Evolutionary conservation across 768 basidiomycete species (phyloP).

Genomic region (Dentipellis fragilis): DNA sequence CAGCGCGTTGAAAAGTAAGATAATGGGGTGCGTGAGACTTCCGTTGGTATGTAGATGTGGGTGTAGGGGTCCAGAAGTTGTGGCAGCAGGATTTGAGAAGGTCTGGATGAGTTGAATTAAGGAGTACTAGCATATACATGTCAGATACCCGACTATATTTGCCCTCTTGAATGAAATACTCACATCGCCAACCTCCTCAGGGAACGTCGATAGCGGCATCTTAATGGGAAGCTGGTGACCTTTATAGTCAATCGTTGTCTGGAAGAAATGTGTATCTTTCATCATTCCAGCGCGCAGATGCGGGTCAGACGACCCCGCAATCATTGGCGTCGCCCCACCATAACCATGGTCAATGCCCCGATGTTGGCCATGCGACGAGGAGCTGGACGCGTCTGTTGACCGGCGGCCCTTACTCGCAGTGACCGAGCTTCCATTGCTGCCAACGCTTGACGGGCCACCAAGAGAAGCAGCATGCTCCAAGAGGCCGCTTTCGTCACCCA

Average conservation of each 20-base stretch:
- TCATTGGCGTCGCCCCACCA: slow-evolving; percentile 7
- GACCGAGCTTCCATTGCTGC: slow-evolving; percentile 34
- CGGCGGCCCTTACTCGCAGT: slow-evolving; percentile 42
- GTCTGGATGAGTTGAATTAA: slow-evolving; percentile 83
- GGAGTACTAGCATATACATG: slow-evolving; percentile 56
- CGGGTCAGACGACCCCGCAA: slow-evolving; percentile 32
- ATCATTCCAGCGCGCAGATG: slow-evolving; percentile 28
- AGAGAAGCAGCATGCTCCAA: slow-evolving; percentile 28
- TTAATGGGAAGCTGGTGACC: slow-evolving; percentile 82
- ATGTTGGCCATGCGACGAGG: slow-evolving; percentile 44
- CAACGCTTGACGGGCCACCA: slow-evolving; percentile 22
- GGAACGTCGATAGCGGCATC: slow-evolving; percentile 80
- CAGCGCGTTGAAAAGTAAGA: slow-evolving; percentile 92
- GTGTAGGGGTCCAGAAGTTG: slow-evolving; percentile 65
- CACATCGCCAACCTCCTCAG: slow-evolving; percentile 96
- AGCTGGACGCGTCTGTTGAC: slow-evolving; percentile 68
- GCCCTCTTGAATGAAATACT: slow-evolving; percentile 21
- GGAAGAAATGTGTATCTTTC: slow-evolving; percentile 93
- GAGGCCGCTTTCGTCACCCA: slow-evolving; percentile 57
- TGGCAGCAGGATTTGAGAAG: slow-evolving; percentile 53
- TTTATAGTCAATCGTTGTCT: slow-evolving; percentile 77
- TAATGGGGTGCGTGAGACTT: slow-evolving; percentile 83
- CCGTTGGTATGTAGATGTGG: slow-evolving; percentile 94
- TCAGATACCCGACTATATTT: slow-evolving; percentile 7
- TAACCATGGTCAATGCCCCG: neutral